phyloP scores from a whole-genome alignment of 2,329 filamentous ascomycete genomes.

The Talaromyces islandicus region DNA sequence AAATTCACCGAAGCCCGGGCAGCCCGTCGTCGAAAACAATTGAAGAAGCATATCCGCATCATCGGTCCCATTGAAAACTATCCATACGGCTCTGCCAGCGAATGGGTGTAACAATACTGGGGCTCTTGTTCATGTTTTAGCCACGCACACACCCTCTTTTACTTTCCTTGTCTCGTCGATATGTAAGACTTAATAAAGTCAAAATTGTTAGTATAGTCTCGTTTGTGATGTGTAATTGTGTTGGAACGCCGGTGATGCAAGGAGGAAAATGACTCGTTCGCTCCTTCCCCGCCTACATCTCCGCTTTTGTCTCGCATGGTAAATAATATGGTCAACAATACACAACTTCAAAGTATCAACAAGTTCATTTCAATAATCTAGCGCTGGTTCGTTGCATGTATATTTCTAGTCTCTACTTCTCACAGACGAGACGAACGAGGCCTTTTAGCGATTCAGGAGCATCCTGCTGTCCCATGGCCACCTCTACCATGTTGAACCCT shows the following conservation, averaged over 20 bases:
- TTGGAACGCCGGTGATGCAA: not conserved
- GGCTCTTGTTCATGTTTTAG: not conserved
- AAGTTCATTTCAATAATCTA: too few relatives aligned
- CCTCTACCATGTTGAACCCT: not conserved
- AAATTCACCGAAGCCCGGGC: constrained; percentile 28
- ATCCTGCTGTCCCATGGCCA: not conserved
- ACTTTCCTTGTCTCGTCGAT: not conserved
- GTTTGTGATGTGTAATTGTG: not conserved
- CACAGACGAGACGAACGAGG: not conserved
- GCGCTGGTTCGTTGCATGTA: not conserved
- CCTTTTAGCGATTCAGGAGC: not conserved
- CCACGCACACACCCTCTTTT: not conserved
- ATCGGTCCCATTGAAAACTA: constrained; percentile 29
- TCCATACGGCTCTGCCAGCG: constrained; percentile 2
- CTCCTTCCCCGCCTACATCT: not conserved
- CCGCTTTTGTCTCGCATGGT: not conserved
- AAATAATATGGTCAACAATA: too few relatives aligned
- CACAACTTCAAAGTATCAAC: too few relatives aligned
- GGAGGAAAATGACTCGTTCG: not conserved
- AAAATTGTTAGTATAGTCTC: not conserved
- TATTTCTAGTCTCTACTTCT: not conserved
- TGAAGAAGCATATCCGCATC: constrained; percentile 37
- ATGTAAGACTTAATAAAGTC: not conserved
- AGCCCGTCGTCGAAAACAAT: constrained; percentile 28
- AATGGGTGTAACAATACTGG: not conserved